Evolutionary conservation across 805 yeast species (phyloP), one percentile per base, ranked within the genome.

Genomic region (Candida montana): DNA sequence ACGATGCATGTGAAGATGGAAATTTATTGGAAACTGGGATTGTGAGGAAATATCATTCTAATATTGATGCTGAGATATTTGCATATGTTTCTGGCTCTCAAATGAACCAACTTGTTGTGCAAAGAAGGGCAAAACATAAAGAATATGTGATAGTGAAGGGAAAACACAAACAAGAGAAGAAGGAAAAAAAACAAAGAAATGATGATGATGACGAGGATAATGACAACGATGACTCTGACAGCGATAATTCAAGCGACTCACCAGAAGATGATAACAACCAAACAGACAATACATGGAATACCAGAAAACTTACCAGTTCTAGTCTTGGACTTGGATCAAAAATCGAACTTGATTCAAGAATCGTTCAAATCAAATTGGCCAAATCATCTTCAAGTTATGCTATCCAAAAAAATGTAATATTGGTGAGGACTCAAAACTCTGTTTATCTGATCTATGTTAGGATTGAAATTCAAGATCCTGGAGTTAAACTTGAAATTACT

Each of bases 311-410:
- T 20, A 39, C 35, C 7, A n/a, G 40, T 12, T 52, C 50, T 1
- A 28, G n/a, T 5, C 35, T 51, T 5, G 50, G 46, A 6, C 35
- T 32, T 15, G 51, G 52, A 9, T 37, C 41, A 0, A 29, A 48
- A 1, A 19, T 64, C 11, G 54, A 60, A 11, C 39, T 71, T 15
- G 51, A 62, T 5, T 64, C 71, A 3, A 56, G 66, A 2, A 71
- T 75, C 8, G 64, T 63, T 36, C 72, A 67, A 39, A 64, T 75
- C 4, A 60, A 61, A 31, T 50, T 68, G 3, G 59, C 67, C 8
- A 48, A 50, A 11, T 32, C 58, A 1, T 47, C 61, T 1, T 38
- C 56, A 4, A 29, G 45, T 7, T 47, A 53, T 17, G 54, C 54
- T 3, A 51, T 55, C 19, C 37, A 46, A 7, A 51, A 67, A 9